phyloP scores from a whole-genome alignment of 208 protist species.

The Leishmania arabica region DNA sequence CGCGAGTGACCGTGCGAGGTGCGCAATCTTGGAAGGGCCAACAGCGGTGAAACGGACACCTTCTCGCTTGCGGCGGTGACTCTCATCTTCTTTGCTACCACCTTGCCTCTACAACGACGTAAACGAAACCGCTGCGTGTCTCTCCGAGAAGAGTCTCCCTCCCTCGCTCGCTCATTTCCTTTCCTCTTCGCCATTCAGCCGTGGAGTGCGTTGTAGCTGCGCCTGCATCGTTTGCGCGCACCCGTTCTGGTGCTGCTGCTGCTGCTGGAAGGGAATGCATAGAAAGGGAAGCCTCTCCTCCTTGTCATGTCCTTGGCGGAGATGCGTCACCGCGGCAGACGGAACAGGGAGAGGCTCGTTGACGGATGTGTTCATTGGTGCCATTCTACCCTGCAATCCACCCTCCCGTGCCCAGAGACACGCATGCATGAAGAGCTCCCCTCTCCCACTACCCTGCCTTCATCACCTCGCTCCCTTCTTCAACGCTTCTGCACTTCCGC shows the following conservation, averaged over 20 bases:
- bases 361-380: background rate
- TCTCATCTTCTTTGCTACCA: background rate
- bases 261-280: background rate
- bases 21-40: background rate
- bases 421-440: background rate
- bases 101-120: background rate
- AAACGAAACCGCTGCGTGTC: background rate
- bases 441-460: background rate
- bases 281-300: background rate
- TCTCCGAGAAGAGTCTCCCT: background rate
- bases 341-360: background rate
- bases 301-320: background rate
- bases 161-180: background rate
- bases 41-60: background rate
- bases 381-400: background rate
- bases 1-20: background rate
- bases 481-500: background rate
- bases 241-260: background rate
- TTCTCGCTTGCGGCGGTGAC: background rate
- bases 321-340: background rate
- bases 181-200: background rate
- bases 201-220: background rate
- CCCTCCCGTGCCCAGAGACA: background rate
- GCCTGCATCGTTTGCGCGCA: background rate
- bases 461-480: background rate